A percentile compares a stretch with the other conserved stretches of the same genome.
These are phyloP conservation scores for Mallotus japonicus DNA, from an alignment of 441 rosid genomes.

Conservation along the genomic window DNA sequence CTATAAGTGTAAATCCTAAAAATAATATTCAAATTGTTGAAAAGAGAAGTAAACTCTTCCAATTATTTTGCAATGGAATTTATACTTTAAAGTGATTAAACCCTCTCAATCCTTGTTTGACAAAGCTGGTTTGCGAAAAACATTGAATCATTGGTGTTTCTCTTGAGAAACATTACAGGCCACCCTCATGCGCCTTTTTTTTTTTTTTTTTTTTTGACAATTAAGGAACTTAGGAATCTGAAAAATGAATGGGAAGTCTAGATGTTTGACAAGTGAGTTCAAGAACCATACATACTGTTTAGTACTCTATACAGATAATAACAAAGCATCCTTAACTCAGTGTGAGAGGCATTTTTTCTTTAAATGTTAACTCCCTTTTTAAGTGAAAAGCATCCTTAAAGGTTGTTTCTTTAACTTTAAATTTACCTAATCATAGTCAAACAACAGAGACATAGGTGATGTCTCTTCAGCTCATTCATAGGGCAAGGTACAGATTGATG, in stretches of 20 bases:
- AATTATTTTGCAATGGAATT: no score
- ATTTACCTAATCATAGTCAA: not conserved
- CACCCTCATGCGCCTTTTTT: no score
- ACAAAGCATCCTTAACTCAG: not conserved
- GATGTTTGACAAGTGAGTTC: not conserved
- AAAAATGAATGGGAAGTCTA: not conserved
- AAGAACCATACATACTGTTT: not conserved
- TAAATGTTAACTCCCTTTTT: not conserved
- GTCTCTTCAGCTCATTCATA: slow-evolving; percentile 8
- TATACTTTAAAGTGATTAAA: no score
- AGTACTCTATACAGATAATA: no score
- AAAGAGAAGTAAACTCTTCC: no score
- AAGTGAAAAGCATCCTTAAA: not conserved
- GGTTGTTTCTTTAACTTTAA: not conserved
- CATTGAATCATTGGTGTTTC: no score
- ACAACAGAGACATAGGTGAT: not conserved
- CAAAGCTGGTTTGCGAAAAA: no score
- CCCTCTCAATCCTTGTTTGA: no score
- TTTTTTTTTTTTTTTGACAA: no score
- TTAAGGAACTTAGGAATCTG: not conserved
- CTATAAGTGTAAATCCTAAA: no score
- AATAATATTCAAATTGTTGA: no score
- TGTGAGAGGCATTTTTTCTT: not conserved
- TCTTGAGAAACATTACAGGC: no score
- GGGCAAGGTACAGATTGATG: not conserved